Evolutionary conservation across 768 basidiomycete species (phyloP).

Genomic region (Boletus patriciae): DNA sequence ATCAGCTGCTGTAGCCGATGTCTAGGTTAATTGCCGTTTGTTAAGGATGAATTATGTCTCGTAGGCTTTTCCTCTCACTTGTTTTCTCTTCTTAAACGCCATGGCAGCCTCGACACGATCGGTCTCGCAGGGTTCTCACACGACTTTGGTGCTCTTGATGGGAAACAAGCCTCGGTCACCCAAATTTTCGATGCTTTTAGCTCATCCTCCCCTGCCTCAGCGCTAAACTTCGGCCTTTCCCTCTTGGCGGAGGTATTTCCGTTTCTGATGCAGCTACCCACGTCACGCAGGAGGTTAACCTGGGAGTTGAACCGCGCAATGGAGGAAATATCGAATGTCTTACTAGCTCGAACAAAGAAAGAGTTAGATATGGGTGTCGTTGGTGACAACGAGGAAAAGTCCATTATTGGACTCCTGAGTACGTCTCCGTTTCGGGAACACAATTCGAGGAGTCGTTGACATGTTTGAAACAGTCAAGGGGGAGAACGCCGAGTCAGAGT

Average conservation of each 20-base stretch:
- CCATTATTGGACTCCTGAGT: slow-evolving; percentile 30
- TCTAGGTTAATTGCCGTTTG: background rate
- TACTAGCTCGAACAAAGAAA: slow-evolving; percentile 39
- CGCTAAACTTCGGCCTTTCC: slow-evolving; percentile 32
- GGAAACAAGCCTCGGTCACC: slow-evolving; percentile 43
- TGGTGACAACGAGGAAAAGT: slow-evolving; percentile 25
- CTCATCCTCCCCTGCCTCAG: slow-evolving; percentile 17
- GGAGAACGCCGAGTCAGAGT: slow-evolving; percentile 27
- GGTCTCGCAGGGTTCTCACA: slow-evolving; percentile 64
- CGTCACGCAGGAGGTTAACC: slow-evolving; percentile 30
- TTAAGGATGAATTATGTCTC: slow-evolving; percentile 37
- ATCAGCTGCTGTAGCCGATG: no score
- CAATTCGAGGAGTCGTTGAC: background rate
- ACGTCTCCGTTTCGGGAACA: slow-evolving; percentile 2
- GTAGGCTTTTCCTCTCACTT: slow-evolving; percentile 12
- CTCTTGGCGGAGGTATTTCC: slow-evolving; percentile 42
- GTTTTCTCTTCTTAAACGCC: background rate
- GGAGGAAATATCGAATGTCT: slow-evolving; percentile 40
- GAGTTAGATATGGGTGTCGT: slow-evolving; percentile 30
- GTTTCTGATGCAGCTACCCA: slow-evolving; percentile 38
- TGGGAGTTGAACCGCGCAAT: slow-evolving; percentile 36
- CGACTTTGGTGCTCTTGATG: slow-evolving; percentile 55
- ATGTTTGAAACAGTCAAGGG: slow-evolving; percentile 36
- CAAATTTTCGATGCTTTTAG: slow-evolving; percentile 41
- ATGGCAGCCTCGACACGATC: slow-evolving; percentile 50